Percentiles rank a stretch among this genome's conserved stretches.
phyloP scores from a whole-genome alignment of 1,139 yeast genomes.

The Yamadazyma taylorii region DNA sequence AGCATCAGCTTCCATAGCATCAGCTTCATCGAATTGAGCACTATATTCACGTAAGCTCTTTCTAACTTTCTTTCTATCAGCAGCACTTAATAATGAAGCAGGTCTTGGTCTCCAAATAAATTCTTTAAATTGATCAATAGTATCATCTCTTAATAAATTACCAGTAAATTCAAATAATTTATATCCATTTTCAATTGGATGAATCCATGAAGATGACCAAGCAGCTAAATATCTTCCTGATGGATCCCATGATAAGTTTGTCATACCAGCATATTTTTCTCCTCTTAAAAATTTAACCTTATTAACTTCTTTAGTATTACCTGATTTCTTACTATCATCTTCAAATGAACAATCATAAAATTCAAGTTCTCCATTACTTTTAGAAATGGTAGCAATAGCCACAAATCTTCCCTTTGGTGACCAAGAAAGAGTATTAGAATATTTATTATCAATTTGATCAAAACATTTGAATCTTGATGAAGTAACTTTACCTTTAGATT shows the following conservation, averaged over 20 bases:
- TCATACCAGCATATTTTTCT: slow-evolving; percentile 73
- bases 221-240: slow-evolving; percentile 89
- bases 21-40: slow-evolving; percentile 91
- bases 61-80: slow-evolving; percentile 85
- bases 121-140: slow-evolving; percentile 80
- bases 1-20: slow-evolving; percentile 95
- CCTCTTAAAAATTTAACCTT: slow-evolving; percentile 64
- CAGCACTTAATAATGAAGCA: slow-evolving; percentile 66
- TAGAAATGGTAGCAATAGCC: slow-evolving; percentile 70
- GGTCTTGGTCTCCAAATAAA: slow-evolving; percentile 99
- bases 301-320: slow-evolving; percentile 48
- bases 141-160: slow-evolving; percentile 68
- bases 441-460: slow-evolving; percentile 60
- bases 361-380: slow-evolving; percentile 67
- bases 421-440: slow-evolving; percentile 78
- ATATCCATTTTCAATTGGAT: slow-evolving; percentile 87
- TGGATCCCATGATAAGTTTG: slow-evolving; percentile 92
- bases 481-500: slow-evolving; percentile 70
- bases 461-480: slow-evolving; percentile 34
- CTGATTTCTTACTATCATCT: slow-evolving; percentile 53
- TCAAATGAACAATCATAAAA: slow-evolving; percentile 87
- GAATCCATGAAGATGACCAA: slow-evolving; percentile 87
- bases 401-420: slow-evolving; percentile 93
- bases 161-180: slow-evolving; percentile 86
- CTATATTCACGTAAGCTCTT: slow-evolving; percentile 87